These are phyloP conservation scores for Fusarium sp. DNA, from an alignment of 2,329 filamentous ascomycete genomes.

Conservation along the genomic window DNA sequence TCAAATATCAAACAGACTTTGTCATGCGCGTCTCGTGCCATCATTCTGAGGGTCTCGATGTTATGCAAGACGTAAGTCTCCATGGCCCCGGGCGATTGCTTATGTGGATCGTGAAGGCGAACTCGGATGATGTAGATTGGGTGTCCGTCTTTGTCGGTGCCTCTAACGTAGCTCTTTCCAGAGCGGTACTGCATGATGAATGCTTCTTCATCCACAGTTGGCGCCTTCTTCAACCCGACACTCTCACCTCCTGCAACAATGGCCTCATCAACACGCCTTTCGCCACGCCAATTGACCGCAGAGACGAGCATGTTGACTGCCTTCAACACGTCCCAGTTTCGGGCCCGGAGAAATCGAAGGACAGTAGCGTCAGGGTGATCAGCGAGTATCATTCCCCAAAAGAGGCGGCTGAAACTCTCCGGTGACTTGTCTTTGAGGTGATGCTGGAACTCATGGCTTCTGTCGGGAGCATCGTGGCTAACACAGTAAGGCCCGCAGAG, in stretches of 20 bases:
- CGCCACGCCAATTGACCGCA: slow-evolving; percentile 52
- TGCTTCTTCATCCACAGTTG: slow-evolving; percentile 44
- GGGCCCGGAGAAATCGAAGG: slow-evolving; percentile 55
- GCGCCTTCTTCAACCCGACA: slow-evolving; percentile 41
- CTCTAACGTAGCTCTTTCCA: slow-evolving; percentile 55
- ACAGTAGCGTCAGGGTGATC: slow-evolving; percentile 54
- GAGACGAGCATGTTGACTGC: slow-evolving; percentile 55
- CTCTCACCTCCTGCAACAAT: slow-evolving; percentile 51
- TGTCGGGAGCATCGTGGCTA: not conserved
- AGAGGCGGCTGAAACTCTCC: slow-evolving; percentile 15
- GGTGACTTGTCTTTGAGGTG: slow-evolving; percentile 23
- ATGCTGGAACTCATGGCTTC: slow-evolving; percentile 7
- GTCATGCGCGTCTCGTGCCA: slow-evolving; percentile 40
- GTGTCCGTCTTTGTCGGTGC: slow-evolving; percentile 50
- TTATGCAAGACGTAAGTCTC: slow-evolving; percentile 55
- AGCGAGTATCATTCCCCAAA: slow-evolving; percentile 29
- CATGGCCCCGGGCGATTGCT: slow-evolving; percentile 50
- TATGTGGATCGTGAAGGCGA: slow-evolving; percentile 41
- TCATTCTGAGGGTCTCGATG: slow-evolving; percentile 51
- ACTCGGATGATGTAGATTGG: slow-evolving; percentile 53
- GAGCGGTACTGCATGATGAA: slow-evolving; percentile 53
- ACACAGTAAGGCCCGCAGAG: slow-evolving; percentile 16
- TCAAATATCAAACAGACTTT: slow-evolving; percentile 70
- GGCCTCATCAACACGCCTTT: slow-evolving; percentile 49
- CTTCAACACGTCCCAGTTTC: slow-evolving; percentile 55